Conservation (phyloP, 495 filamentous ascomycete genomes). For the Hyaloscypha variabilis region DNA sequence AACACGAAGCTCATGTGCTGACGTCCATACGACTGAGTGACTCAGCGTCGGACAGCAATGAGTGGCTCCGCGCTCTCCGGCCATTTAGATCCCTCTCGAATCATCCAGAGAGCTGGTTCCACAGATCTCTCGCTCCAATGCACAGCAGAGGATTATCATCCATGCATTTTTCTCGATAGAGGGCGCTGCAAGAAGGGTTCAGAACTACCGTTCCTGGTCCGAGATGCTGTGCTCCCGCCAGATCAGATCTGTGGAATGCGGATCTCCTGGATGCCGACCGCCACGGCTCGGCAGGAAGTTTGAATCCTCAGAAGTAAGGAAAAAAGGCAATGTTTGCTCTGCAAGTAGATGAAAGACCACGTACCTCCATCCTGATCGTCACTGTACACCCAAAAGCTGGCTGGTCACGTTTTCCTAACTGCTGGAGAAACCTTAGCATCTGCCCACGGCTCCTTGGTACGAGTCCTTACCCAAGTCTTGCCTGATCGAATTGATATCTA, state of each 20-base stretch:
- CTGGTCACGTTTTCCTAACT: neutral
- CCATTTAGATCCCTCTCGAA: constrained; percentile 8
- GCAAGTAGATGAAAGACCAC: neutral
- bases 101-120: constrained; percentile 12
- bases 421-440: too few species aligned
- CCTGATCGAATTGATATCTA: too few species aligned
- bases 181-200: neutral
- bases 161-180: neutral
- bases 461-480: too few species aligned
- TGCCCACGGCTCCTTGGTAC: too few species aligned
- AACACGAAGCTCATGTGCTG: constrained; percentile 13
- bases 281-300: neutral
- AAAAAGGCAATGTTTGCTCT: neutral
- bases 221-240: neutral
- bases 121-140: constrained; percentile 8
- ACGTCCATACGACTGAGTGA: constrained; percentile 15
- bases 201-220: neutral
- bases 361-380: constrained; percentile 15
- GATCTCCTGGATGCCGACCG: neutral
- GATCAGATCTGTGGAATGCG: constrained; percentile 17
- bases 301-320: neutral
- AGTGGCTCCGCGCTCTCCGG: constrained; percentile 3
- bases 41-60: constrained; percentile 27
- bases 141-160: neutral
- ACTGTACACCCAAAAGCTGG: neutral